Conservation (phyloP, 2,329 filamentous ascomycete genomes). For the Fusarium pilosicola region DNA sequence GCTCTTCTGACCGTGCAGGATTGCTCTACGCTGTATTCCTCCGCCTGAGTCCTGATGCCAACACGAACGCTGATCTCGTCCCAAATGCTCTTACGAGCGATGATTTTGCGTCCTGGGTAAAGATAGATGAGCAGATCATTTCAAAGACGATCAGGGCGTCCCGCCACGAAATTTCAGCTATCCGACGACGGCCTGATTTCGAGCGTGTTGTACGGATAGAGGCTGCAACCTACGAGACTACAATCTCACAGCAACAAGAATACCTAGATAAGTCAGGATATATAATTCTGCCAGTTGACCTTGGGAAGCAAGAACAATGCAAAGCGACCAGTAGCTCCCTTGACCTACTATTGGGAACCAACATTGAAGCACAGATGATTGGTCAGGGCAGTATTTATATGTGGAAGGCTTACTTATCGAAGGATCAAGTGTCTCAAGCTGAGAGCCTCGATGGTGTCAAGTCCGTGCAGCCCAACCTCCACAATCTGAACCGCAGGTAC, state of each 20-base stretch:
- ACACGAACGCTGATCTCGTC: fast-evolving
- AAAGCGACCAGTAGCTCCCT: background rate
- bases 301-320: background rate
- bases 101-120: background rate
- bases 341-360: background rate
- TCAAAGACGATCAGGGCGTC: background rate
- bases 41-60: background rate
- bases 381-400: background rate
- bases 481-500: background rate
- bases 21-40: background rate
- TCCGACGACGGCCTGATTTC: background rate
- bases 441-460: background rate
- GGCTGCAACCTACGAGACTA: background rate
- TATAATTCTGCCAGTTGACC: background rate
- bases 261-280: background rate
- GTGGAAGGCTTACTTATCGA: background rate
- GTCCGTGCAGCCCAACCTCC: background rate
- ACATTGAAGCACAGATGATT: background rate
- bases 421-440: background rate
- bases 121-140: background rate
- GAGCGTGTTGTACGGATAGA: background rate
- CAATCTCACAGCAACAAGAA: background rate
- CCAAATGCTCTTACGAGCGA: background rate
- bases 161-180: fast-evolving
- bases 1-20: background rate